A percentile compares a stretch with the other conserved stretches of the same genome.
Evolutionary conservation across 768 basidiomycete genomes (phyloP).

Genomic region (Multifurca ochricompacta): DNA sequence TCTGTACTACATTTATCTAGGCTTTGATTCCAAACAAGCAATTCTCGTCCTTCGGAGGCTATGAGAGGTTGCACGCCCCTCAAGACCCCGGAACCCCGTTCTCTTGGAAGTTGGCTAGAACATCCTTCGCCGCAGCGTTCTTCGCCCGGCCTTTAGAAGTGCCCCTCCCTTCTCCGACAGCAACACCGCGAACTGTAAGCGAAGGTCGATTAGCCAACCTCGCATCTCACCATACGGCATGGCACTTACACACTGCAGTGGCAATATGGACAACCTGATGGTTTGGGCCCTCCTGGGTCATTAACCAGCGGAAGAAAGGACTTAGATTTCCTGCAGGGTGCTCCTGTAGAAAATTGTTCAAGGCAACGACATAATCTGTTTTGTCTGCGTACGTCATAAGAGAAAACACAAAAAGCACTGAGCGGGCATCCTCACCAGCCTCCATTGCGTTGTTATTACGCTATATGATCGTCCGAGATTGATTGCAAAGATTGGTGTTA

Average conservation of each 20-base stretch:
- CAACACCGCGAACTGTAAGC: not conserved
- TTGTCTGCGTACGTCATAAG: not conserved
- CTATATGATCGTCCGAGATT: not conserved
- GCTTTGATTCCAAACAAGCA: not conserved
- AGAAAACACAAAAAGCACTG: too few species aligned
- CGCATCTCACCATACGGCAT: not conserved
- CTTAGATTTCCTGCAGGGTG: not conserved
- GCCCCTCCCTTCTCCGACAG: not conserved
- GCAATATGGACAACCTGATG: not conserved
- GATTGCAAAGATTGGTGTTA: not conserved
- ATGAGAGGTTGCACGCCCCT: not conserved
- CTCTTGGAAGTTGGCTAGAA: not conserved
- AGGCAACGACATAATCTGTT: not conserved
- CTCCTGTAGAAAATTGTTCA: slow-evolving; percentile 1
- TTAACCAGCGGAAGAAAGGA: accelerated
- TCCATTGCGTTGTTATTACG: not conserved
- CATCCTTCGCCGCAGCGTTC: not conserved
- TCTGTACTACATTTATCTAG: not conserved
- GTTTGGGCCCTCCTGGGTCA: not conserved
- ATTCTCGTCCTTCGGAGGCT: not conserved
- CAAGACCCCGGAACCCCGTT: not conserved
- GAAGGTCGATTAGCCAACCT: not conserved
- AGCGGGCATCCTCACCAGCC: not conserved
- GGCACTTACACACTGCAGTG: not conserved
- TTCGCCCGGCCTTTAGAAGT: not conserved